Percentiles rank a stretch among this genome's conserved stretches.
phyloP scores from a whole-genome alignment of 495 filamentous ascomycete species.

The Margaritispora aquatica region DNA sequence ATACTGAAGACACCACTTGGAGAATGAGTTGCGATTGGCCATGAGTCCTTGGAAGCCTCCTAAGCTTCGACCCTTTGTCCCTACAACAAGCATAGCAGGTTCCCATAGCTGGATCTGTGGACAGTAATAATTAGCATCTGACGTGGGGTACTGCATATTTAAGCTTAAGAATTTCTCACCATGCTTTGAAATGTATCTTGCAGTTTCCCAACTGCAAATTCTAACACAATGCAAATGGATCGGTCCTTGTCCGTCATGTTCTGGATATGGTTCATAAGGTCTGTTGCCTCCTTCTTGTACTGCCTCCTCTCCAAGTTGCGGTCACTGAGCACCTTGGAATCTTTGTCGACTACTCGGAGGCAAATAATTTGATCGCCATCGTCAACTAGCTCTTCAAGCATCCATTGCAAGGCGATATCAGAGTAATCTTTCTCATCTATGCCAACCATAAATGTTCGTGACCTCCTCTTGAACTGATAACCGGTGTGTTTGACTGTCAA shows the following conservation, averaged over 20 bases:
- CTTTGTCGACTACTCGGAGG: constrained; percentile 82
- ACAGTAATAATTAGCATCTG: no score
- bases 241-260: constrained; percentile 79
- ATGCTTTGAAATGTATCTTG: constrained; percentile 89
- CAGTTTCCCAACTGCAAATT: constrained; percentile 88
- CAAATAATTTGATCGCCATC: constrained; percentile 97
- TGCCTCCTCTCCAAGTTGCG: constrained; percentile 59
- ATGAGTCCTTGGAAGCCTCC: constrained; percentile 88
- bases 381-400: constrained; percentile 90
- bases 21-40: constrained; percentile 74
- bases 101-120: constrained; percentile 91
- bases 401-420: constrained; percentile 90
- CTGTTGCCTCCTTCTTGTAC: constrained; percentile 76
- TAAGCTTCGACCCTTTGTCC: constrained; percentile 80
- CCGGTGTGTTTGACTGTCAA: constrained; percentile 85
- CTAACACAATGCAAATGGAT: constrained; percentile 80
- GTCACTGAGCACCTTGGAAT: constrained; percentile 66
- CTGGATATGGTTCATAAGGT: constrained; percentile 71
- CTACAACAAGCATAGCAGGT: constrained; percentile 91
- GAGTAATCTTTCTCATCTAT: constrained; percentile 95
- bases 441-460: constrained; percentile 88
- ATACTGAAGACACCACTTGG: constrained; percentile 94
- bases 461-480: constrained; percentile 76
- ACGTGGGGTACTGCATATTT: not conserved
- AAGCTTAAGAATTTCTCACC: constrained; percentile 39